Conservation (phyloP, 2,329 filamentous ascomycete genomes). For the Cladosporium phlei region DNA sequence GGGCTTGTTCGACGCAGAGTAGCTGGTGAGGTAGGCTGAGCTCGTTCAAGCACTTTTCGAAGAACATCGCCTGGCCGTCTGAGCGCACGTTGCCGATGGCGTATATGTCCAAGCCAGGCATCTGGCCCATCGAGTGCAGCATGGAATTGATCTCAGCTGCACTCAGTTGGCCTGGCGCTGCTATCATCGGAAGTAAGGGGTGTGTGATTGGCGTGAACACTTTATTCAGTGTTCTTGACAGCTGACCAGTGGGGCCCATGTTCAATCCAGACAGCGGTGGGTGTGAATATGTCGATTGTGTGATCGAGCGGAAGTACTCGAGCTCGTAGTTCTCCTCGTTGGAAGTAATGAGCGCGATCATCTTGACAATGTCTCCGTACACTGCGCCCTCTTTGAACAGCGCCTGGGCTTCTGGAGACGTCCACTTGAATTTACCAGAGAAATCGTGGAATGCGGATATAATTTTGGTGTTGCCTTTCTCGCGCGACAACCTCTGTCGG, state of each 20-base stretch:
- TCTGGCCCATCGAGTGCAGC: constrained; percentile 70
- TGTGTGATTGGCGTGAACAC: constrained; percentile 87
- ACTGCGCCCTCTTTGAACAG: constrained; percentile 67
- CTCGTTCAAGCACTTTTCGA: constrained; percentile 59
- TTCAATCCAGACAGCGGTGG: constrained; percentile 79
- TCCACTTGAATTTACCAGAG: constrained; percentile 79
- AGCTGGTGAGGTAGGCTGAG: constrained; percentile 83
- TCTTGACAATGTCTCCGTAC: constrained; percentile 83
- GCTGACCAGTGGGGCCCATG: constrained; percentile 80
- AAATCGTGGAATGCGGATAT: constrained; percentile 93
- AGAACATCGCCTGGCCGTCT: constrained; percentile 77
- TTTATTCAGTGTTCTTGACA: constrained; percentile 77
- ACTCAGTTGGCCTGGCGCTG: constrained; percentile 79
- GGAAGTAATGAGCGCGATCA: constrained; percentile 78
- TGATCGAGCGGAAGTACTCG: constrained; percentile 78
- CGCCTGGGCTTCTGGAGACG: constrained; percentile 64
- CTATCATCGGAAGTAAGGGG: constrained; percentile 75
- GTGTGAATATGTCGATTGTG: constrained; percentile 63
- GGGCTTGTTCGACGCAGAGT: constrained; percentile 65
- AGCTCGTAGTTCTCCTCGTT: constrained; percentile 86
- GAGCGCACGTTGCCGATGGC: constrained; percentile 69
- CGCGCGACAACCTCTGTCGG: constrained; percentile 60
- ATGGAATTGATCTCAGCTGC: constrained; percentile 80
- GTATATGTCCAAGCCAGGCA: constrained; percentile 75
- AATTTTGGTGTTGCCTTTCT: constrained; percentile 73